These are phyloP conservation scores for Aspergillus ostianus DNA, from an alignment of 495 filamentous ascomycete genomes.

Conservation along the genomic window DNA sequence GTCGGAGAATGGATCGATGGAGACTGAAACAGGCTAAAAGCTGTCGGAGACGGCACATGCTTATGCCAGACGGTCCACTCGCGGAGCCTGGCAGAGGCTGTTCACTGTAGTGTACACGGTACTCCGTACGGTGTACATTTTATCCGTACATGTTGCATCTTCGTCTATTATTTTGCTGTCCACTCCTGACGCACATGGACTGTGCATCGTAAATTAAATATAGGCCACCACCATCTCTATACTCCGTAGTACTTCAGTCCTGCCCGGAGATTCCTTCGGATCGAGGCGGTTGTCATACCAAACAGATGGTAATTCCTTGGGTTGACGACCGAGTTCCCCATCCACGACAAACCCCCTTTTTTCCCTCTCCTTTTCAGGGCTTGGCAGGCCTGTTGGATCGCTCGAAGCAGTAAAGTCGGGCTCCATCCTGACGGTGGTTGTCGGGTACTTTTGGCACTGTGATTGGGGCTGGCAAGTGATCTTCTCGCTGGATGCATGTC, in stretches of 20 bases:
- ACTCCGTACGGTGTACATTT: background rate
- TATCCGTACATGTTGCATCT: too few species aligned
- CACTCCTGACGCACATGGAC: conserved; percentile 9
- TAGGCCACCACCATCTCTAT: too few species aligned
- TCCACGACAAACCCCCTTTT: background rate
- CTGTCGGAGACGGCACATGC: conserved; percentile 24
- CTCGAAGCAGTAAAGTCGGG: background rate
- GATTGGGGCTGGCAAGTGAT: background rate
- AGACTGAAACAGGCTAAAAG: conserved; percentile 21
- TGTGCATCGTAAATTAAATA: conserved; percentile 5
- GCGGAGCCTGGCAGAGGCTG: background rate
- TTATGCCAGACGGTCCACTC: conserved; percentile 16
- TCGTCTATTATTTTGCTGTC: conserved; percentile 2
- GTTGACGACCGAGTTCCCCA: too few species aligned
- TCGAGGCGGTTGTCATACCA: too few species aligned
- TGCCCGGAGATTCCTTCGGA: too few species aligned
- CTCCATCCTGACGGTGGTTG: background rate
- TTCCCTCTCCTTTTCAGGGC: background rate
- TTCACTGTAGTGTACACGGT: too few species aligned
- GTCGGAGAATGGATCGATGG: conserved; percentile 14
- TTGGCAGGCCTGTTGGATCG: background rate
- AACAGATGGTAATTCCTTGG: too few species aligned
- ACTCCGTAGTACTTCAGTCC: too few species aligned
- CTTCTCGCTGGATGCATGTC: background rate
- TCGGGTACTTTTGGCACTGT: background rate